These are phyloP conservation scores for Plenodomus lindquistii DNA, from an alignment of 2,329 filamentous ascomycete species.

Conservation along the genomic window DNA sequence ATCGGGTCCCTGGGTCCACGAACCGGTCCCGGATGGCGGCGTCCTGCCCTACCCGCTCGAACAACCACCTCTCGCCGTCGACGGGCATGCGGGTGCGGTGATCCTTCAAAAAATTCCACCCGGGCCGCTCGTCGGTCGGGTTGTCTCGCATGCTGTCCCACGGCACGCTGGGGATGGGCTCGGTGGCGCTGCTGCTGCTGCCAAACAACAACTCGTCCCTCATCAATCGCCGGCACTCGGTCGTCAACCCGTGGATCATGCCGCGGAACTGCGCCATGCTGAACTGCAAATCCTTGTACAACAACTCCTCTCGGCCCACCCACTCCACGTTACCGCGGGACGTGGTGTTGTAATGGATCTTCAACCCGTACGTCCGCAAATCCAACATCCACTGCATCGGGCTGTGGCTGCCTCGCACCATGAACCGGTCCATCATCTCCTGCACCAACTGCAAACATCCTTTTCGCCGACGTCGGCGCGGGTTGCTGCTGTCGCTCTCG, in stretches of 20 bases:
- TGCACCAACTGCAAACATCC: constrained; percentile 19
- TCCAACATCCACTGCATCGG: constrained; percentile 20
- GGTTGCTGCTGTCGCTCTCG: constrained; percentile 6
- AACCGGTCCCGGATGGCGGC: too few relatives aligned
- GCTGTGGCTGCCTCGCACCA: constrained; percentile 13
- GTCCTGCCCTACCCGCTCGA: neutral
- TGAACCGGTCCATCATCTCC: constrained; percentile 17
- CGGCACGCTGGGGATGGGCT: neutral
- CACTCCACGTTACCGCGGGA: neutral
- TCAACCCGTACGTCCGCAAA: constrained; percentile 15
- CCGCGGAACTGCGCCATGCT: constrained; percentile 5
- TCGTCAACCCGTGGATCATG: constrained; percentile 2
- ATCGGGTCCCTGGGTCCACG: too few relatives aligned
- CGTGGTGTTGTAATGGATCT: constrained; percentile 18
- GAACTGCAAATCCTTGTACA: constrained; percentile 5
- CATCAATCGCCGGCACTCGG: neutral
- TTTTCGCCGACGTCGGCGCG: constrained; percentile 1
- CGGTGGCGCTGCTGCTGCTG: neutral
- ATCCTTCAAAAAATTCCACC: constrained; percentile 2
- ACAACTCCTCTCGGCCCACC: neutral
- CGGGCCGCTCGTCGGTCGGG: too few relatives aligned
- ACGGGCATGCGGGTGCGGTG: constrained; percentile 7
- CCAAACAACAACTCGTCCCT: constrained; percentile 2
- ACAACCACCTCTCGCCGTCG: constrained; percentile 3
- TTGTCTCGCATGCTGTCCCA: neutral